A percentile compares a stretch with the other conserved stretches of the same genome.
These are phyloP conservation scores for Trametes elegans DNA, from an alignment of 768 basidiomycete genomes.

Conservation along the genomic window DNA sequence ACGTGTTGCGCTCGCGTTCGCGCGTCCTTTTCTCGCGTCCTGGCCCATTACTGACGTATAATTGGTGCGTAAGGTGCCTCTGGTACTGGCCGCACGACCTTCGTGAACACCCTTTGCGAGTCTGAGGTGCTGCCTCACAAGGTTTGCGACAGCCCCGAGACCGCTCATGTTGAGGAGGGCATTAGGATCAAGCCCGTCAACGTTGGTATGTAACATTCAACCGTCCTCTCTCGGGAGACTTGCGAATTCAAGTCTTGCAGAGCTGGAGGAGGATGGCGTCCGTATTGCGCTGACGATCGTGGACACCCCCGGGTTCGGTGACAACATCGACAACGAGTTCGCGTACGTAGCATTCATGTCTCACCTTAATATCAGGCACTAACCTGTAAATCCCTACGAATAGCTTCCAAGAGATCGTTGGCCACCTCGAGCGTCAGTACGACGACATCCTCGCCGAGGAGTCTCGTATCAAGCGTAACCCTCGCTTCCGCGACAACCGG, in stretches of 20 bases:
- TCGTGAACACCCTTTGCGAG: conserved; percentile 99
- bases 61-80: conserved; percentile 69
- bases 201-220: conserved; percentile 62
- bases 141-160: conserved; percentile 76
- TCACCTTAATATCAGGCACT: not conserved
- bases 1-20: conserved; percentile 12
- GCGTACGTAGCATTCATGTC: conserved; percentile 58
- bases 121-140: conserved; percentile 89
- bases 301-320: conserved; percentile 98
- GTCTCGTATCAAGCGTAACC: conserved; percentile 98
- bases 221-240: not conserved
- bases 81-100: conserved; percentile 96
- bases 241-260: conserved; percentile 38
- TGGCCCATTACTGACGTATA: not conserved
- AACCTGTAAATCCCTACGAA: not conserved
- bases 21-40: conserved; percentile 12
- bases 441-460: conserved; percentile 98
- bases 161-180: conserved; percentile 91
- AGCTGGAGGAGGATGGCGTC: conserved; percentile 98
- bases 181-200: conserved; percentile 94
- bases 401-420: conserved; percentile 96
- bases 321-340: conserved; percentile 98
- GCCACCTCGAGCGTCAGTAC: conserved; percentile 97
- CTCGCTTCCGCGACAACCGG: conserved; percentile 97
- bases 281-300: conserved; percentile 97